Evolutionary conservation across 2,329 filamentous ascomycete species (phyloP).

Genomic region (Cytospora paraplurivora): DNA sequence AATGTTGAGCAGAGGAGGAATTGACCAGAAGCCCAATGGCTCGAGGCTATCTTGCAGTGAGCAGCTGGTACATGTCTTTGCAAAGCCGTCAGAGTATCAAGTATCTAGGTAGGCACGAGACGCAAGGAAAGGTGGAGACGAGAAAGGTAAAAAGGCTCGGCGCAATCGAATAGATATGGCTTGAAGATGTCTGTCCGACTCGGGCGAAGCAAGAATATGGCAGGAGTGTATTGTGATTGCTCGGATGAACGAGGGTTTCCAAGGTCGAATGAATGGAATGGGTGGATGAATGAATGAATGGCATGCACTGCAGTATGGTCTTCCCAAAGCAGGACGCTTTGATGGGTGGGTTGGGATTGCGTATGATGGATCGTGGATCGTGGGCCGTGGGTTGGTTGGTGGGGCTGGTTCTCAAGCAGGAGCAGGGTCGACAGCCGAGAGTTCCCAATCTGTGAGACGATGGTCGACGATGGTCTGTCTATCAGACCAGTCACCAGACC

Average conservation of each 20-base stretch:
- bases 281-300: background rate
- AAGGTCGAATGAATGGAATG: background rate
- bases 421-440: background rate
- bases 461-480: background rate
- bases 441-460: background rate
- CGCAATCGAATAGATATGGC: background rate
- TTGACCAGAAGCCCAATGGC: conserved; percentile 30
- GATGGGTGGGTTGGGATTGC: background rate
- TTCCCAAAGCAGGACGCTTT: background rate
- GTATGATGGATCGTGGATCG: conserved; percentile 1
- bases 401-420: background rate
- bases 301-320: background rate
- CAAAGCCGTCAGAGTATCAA: background rate
- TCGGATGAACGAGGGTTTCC: no score
- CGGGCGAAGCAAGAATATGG: background rate
- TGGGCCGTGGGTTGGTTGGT: background rate
- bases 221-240: background rate
- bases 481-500: background rate
- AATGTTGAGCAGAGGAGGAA: conserved; percentile 7
- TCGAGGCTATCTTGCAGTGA: conserved; percentile 29
- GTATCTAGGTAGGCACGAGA: background rate
- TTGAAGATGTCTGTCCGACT: background rate
- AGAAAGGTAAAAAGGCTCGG: background rate
- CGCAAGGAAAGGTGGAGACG: background rate
- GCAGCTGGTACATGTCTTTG: conserved; percentile 27